Conservation (phyloP, 768 basidiomycete genomes). For the Lyophyllum semitale region DNA sequence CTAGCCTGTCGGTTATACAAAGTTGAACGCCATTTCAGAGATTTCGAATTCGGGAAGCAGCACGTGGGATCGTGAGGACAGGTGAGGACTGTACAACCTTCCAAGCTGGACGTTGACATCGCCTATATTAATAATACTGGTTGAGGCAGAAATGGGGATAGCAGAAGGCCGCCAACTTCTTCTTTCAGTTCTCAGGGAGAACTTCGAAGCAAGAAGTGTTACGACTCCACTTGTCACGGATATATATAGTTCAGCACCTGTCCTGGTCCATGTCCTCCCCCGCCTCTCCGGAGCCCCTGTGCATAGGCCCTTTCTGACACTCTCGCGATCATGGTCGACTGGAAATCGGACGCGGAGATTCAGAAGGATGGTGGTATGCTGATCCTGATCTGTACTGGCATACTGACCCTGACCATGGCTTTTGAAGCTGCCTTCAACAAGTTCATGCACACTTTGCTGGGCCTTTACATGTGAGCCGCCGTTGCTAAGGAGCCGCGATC, state of each 20-base stretch:
- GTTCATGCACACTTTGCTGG: constrained; percentile 61
- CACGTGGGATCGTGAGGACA: not conserved
- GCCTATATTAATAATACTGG: constrained; percentile 1
- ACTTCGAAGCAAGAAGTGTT: not conserved
- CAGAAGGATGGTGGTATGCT: constrained; percentile 46
- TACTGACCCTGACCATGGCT: not conserved
- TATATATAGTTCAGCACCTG: constrained; percentile 19
- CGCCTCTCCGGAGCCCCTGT: constrained; percentile 18
- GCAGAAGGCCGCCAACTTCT: constrained; percentile 4
- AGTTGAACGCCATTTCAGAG: not conserved
- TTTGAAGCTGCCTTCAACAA: constrained; percentile 48
- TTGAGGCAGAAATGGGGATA: not conserved
- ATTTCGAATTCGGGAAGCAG: not conserved
- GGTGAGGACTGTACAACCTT: constrained; percentile 1
- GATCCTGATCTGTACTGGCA: not conserved
- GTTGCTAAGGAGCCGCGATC: not conserved
- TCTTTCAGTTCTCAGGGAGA: constrained; percentile 16
- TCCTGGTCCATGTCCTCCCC: constrained; percentile 3
- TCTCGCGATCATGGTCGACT: constrained; percentile 51
- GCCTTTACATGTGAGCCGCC: constrained; percentile 55
- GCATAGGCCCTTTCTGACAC: constrained; percentile 13
- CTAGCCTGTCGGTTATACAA: not conserved
- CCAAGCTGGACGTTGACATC: constrained; percentile 11
- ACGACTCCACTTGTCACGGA: constrained; percentile 18
- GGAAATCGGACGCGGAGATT: constrained; percentile 52